Evolutionary conservation across 805 yeast genomes (phyloP), one percentile per base, ranked within the genome.

Genomic region (Kluyveromyces nonfermentans): DNA sequence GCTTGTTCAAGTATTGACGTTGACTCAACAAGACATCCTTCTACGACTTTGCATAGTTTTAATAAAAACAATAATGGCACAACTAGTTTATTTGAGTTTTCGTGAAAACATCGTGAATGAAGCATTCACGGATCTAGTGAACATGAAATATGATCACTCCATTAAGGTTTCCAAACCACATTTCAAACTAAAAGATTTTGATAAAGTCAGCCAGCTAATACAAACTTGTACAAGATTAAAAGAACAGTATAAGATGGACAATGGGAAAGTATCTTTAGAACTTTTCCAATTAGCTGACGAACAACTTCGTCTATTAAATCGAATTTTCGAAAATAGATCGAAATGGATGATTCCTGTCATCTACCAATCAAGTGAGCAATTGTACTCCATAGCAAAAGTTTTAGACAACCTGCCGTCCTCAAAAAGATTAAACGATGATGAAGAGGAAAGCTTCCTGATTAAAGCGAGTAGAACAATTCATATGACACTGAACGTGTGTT

Each of bases 401-500:
- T 45, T 46, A 14, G 49, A 46, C 34, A 17, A 30, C 14, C 33
- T 46, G 20, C 37, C 45, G 9, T 49, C 30, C 38, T 18, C 9
- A 41, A 18, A 54, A 54, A 16, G 59, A 57, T 33, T 47, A 37
- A 64, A 63, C 35, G 25, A 35, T 9, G 25, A 5, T n/a, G 20
- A 25, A 15, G 49, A 49, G 6, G 65, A 63, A 42, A 37, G 45
- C 12, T 74, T 46, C 36, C 56, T 73, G 33, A 84, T 79, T 45
- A 69, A 68, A 37, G 73, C 85, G 35, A 80, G 85, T 0, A 68
- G 79, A 47, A 71, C 81, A 2, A 70, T 87, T 43, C 87, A 86
- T 60, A 72, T 78, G 47, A 75, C 89, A 6, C 83, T 86, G 64
- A 85, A 82, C 46, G 57, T 83, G 4, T 85, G 95, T 49, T 67